These are phyloP conservation scores for Solanum dulcamara DNA, from an alignment of 257 asterid genomes.

Conservation along the genomic window DNA sequence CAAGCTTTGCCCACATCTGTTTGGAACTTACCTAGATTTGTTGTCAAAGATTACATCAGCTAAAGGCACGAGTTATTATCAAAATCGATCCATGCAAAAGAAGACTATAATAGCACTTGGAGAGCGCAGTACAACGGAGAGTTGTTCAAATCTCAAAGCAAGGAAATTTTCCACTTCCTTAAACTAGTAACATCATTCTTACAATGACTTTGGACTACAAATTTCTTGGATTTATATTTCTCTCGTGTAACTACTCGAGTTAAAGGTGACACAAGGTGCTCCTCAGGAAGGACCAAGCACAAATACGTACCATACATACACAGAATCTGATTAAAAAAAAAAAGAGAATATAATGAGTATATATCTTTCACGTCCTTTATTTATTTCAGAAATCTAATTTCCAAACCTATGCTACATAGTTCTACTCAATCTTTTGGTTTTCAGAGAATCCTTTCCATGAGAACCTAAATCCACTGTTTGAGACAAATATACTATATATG, in stretches of 20 bases:
- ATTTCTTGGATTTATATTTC: background rate
- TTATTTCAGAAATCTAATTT: background rate
- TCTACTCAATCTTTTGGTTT: background rate
- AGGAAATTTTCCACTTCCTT: background rate
- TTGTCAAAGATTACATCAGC: background rate
- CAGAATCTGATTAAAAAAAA: background rate
- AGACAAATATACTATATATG: background rate
- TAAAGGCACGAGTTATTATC: background rate
- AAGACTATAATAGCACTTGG: background rate
- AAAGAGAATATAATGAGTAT: background rate
- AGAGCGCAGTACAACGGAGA: too few species aligned
- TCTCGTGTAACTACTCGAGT: background rate
- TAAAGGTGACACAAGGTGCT: background rate
- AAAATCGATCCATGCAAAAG: background rate
- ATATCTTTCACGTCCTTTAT: background rate
- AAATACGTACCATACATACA: background rate
- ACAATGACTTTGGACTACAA: background rate
- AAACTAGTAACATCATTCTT: background rate
- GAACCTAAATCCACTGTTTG: background rate
- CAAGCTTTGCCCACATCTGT: constrained; percentile 87
- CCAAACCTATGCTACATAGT: background rate
- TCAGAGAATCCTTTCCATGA: background rate
- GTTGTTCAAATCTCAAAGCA: background rate
- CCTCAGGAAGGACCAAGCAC: background rate
- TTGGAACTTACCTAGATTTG: constrained; percentile 70